Evolutionary conservation across 2,329 filamentous ascomycete genomes (phyloP).

Genomic region (Venturia aucupariae): DNA sequence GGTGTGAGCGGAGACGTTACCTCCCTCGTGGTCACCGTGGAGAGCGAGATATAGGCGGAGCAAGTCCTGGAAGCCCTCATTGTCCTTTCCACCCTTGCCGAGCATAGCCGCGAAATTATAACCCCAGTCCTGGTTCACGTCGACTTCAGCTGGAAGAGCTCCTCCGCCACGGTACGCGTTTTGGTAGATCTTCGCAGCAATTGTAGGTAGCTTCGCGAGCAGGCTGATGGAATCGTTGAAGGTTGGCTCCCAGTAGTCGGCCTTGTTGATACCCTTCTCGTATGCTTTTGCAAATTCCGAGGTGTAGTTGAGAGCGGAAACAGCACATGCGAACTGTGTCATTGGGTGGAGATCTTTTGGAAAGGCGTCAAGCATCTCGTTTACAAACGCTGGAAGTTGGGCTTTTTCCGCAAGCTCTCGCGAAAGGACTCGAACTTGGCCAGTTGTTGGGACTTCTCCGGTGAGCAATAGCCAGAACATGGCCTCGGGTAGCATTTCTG

Average conservation of each 20-base stretch:
- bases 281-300: slow-evolving; percentile 92
- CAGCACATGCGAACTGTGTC: slow-evolving; percentile 94
- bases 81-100: slow-evolving; percentile 76
- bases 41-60: slow-evolving; percentile 89
- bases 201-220: slow-evolving; percentile 89
- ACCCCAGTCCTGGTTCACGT: slow-evolving; percentile 86
- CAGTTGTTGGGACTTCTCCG: slow-evolving; percentile 75
- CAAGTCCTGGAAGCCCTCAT: slow-evolving; percentile 92
- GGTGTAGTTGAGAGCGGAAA: slow-evolving; percentile 91
- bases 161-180: slow-evolving; percentile 71
- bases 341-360: slow-evolving; percentile 89
- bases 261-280: slow-evolving; percentile 82
- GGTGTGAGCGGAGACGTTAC: slow-evolving; percentile 91
- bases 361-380: slow-evolving; percentile 82
- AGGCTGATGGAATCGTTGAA: slow-evolving; percentile 93
- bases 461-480: slow-evolving; percentile 99
- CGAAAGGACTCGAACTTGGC: slow-evolving; percentile 74
- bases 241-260: slow-evolving; percentile 97
- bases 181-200: slow-evolving; percentile 96
- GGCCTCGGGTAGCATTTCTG: slow-evolving; percentile 95
- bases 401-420: slow-evolving; percentile 81
- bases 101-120: slow-evolving; percentile 98
- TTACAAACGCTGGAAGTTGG: slow-evolving; percentile 70
- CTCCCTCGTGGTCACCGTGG: slow-evolving; percentile 96
- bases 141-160: slow-evolving; percentile 64